These are phyloP conservation scores for Fomitopsis palustris DNA, from an alignment of 1,284 basidiomycete genomes.

Conservation along the genomic window DNA sequence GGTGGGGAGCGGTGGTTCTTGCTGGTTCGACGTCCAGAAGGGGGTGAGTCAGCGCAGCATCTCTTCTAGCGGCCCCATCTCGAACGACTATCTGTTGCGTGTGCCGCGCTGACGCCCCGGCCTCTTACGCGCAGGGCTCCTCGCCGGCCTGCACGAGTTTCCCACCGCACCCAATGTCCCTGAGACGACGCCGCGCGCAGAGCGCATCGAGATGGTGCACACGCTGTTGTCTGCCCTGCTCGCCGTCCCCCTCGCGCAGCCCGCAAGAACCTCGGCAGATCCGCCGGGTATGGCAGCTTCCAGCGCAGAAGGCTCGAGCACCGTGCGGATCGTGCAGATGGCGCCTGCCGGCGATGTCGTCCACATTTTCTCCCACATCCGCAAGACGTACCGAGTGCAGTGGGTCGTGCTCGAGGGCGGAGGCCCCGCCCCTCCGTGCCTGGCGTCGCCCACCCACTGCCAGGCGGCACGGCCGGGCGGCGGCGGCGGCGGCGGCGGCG, in stretches of 20 bases:
- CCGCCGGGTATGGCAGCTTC: neutral
- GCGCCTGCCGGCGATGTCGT: constrained; percentile 60
- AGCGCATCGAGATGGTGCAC: constrained; percentile 35
- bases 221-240: constrained; percentile 43
- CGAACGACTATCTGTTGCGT: constrained; percentile 11
- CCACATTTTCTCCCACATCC: constrained; percentile 90
- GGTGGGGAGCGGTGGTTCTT: constrained; percentile 56
- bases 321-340: constrained; percentile 41
- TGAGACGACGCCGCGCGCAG: constrained; percentile 29
- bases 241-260: constrained; percentile 3
- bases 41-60: constrained; percentile 49
- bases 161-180: constrained; percentile 55
- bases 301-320: neutral
- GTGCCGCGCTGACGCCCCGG: constrained; percentile 9
- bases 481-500: too few species aligned
- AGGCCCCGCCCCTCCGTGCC: constrained; percentile 22
- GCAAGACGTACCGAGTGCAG: constrained; percentile 82
- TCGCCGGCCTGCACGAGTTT: constrained; percentile 87
- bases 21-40: constrained; percentile 77
- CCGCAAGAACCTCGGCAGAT: constrained; percentile 7
- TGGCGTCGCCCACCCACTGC: constrained; percentile 14
- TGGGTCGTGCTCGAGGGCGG: constrained; percentile 66
- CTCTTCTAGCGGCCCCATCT: constrained; percentile 2
- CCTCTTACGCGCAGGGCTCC: constrained; percentile 56
- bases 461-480: constrained; percentile 1